Evolutionary conservation across 768 basidiomycete genomes (phyloP).

Genomic region (Auriscalpium vulgare): DNA sequence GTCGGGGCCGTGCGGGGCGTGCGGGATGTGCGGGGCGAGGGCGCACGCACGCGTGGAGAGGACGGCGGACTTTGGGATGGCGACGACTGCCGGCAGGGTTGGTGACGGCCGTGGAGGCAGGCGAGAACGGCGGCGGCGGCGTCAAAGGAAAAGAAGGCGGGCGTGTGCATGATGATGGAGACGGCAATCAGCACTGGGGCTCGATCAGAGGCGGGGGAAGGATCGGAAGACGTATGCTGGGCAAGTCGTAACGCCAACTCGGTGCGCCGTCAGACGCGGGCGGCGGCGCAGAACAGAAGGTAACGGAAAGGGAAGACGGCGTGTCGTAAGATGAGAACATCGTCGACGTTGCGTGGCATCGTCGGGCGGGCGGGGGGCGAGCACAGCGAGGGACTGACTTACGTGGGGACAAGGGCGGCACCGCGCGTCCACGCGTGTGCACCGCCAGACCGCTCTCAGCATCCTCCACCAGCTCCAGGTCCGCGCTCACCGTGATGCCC

Average conservation of each 20-base stretch:
- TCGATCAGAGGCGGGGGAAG: neutral
- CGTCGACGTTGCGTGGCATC: no score
- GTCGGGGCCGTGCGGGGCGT: constrained; percentile 15
- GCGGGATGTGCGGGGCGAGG: constrained; percentile 13
- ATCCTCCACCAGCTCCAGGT: constrained; percentile 11
- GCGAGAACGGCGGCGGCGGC: neutral
- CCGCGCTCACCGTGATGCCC: constrained; percentile 14
- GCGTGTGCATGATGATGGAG: neutral
- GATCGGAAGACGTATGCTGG: neutral
- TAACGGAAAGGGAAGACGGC: no score
- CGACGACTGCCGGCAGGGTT: constrained; percentile 11
- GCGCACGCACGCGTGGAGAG: constrained; percentile 18
- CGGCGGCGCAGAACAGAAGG: no score
- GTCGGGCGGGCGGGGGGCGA: no score
- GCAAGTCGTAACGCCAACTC: no score
- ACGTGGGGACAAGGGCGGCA: neutral
- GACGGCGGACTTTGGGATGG: constrained; percentile 19
- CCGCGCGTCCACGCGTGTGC: neutral
- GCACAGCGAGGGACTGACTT: no score
- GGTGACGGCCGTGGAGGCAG: neutral
- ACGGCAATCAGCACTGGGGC: neutral
- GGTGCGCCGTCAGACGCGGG: no score
- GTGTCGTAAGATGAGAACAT: no score
- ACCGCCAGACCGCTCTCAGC: constrained; percentile 7
- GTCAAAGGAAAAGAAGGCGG: neutral